Base-by-base conservation (phyloP, 139 green algal species). In the Deuterostichococcus epilithicus region DNA sequence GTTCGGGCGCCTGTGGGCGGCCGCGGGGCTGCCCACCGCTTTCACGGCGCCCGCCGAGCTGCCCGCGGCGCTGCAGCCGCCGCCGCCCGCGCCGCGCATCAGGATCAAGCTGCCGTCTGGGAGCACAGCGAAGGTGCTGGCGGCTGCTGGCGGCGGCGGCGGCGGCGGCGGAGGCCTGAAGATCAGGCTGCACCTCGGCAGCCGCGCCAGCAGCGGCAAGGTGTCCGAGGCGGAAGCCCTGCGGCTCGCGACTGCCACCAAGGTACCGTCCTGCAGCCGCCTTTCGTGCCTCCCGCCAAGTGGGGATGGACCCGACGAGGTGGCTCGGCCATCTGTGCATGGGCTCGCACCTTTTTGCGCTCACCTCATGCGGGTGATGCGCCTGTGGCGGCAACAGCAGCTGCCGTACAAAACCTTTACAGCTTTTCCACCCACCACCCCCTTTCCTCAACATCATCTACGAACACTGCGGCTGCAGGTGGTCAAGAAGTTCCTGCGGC, bases 1-100 rank as follows among this genome's bases (percentile, higher is more conserved):
- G 38, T 85, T 85, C 72, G 65, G 73, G 60, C 34, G 59, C 18
- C 60, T 35, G 38, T 85, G 80, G 80, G 20, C 39, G 6, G 44
- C 75, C 26, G 66, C 71, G 3, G 76, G 80, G 20, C 39, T 85
- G 52, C 79, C 68, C 42, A 52, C 36, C 44, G 25, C 15, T 18
- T 39, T 34, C 47, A 44, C 32, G 52, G 52, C 52, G 52, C 52
- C 52, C 8, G 52, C 52, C 8, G 52, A 63, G 20, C 52, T 63
- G 52, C 52, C 52, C 52, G 18, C 52, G 52, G 13, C 52, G 52
- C 52, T 28, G 3, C 13, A 13, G 18, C 18, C 52, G 8, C 52
- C 18, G 52, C 20, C 10, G 52, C 52, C 52, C 18, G 10, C 52
- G 13, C 52, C 52, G 13, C 52, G 52, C 52, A 63, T 63, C 52